Percentiles rank a stretch among this genome's conserved stretches.
These are phyloP conservation scores for Wickerhamomyces chambardii DNA, from an alignment of 805 yeast species.

Conservation along the genomic window DNA sequence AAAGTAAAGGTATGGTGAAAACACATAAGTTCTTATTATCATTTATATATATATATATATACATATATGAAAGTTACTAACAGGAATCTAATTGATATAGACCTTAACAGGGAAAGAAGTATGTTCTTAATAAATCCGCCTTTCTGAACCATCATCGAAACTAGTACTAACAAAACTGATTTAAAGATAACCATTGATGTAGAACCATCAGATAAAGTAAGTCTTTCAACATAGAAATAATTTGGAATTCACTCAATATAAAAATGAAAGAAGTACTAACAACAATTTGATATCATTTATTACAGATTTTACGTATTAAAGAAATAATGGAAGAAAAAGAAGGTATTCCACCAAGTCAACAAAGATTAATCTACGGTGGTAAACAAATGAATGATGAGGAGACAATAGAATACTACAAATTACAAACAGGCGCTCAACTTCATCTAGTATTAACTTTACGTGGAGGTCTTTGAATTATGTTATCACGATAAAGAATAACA, in stretches of 20 bases:
- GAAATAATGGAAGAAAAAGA: slow-evolving; percentile 93
- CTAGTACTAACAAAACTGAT: neutral
- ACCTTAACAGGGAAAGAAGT: slow-evolving; percentile 77
- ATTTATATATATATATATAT: too few species aligned
- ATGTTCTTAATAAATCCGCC: slow-evolving; percentile 14
- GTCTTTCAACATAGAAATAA: slow-evolving; percentile 10
- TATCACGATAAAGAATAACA: too few species aligned
- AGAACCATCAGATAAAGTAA: slow-evolving; percentile 55
- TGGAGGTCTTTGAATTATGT: slow-evolving; percentile 48
- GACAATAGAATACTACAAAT: slow-evolving; percentile 63
- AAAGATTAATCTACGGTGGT: slow-evolving; percentile 83
- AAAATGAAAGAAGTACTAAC: slow-evolving; percentile 11
- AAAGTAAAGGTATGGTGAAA: too few species aligned
- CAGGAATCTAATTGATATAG: slow-evolving; percentile 14
- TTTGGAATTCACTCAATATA: neutral
- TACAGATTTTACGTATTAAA: slow-evolving; percentile 59
- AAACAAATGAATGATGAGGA: slow-evolving; percentile 85
- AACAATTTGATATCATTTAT: slow-evolving; percentile 22
- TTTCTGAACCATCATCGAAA: too few species aligned
- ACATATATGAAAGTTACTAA: too few species aligned
- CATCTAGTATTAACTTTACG: slow-evolving; percentile 89
- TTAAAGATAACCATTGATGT: slow-evolving; percentile 70
- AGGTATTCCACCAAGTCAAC: slow-evolving; percentile 96
- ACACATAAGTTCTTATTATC: too few species aligned
- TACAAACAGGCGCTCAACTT: slow-evolving; percentile 77